Base-by-base conservation (phyloP, 805 yeast species). In the Saturnispora saitoi region DNA sequence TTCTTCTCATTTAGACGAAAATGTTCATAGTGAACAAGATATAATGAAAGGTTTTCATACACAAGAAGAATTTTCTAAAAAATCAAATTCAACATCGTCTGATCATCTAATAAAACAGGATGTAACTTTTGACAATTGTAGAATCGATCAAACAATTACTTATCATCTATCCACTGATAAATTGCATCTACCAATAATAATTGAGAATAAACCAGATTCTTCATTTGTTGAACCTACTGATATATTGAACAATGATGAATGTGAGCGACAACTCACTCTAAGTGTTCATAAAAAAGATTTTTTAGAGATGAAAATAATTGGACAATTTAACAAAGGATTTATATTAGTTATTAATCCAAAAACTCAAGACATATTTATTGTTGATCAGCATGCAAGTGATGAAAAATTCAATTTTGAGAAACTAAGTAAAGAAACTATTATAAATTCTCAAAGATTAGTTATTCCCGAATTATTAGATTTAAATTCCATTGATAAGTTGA, bases 321-420 rank as follows among this genome's bases (percentile, higher is more conserved):
- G 99, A 0, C 99, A 93, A 65, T 93, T 93, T 68, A 93, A 93
- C 62, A 66, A 85, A n/a, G 99, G 98, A 0, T 93, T 93, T 57
- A 87, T 93, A n/a, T 61, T 90, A 17, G 93, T 86, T 0, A 74
- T 77, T 2, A 70, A 80, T 45, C 63, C 65, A n/a, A 59, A 62
- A 3, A 61, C 61, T 3, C 55, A 61, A n/a, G 88, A 88, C 59
- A 57, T 91, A 30, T 90, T 93, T 58, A 90, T 93, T 31, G 75
- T 93, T 43, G 99, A 93, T 63, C 99, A 93, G 64, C 99, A 93
- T 68, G 99, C 99, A 1, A 86, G 95, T 55, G 99, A 93, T 67
- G 99, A 93, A 59, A 93, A 90, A 56, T 88, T 59, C 69, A 93
- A 93, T 63, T 93, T 87, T 68, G 99, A 93, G 63, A 70, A 69